Conservation (phyloP, 306 rosid genomes). For the barrel medic (Medicago truncatula) region MtrunA17r5.0-ANR NC_053048.1:51447001-51447500, state of each 20-base stretch:
- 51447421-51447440: background rate
- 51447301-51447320: background rate
- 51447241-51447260: too few species aligned
- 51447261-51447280: too few species aligned
- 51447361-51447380: background rate
- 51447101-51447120: too few species aligned
- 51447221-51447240: background rate
- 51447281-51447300: background rate
- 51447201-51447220: too few species aligned
- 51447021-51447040: background rate
- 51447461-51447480: background rate
- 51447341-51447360: background rate
- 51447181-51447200: background rate
- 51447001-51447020: background rate
- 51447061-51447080: background rate
- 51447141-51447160: too few species aligned
- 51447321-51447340: too few species aligned
- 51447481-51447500: constrained; percentile 59
- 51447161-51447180: too few species aligned
- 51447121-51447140: too few species aligned
- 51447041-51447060: background rate
- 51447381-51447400: background rate
- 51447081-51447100: background rate
- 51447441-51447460: background rate
- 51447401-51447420: background rate